phyloP scores from a whole-genome alignment of 2,329 filamentous ascomycete genomes.

The Didymella sp. region DNA sequence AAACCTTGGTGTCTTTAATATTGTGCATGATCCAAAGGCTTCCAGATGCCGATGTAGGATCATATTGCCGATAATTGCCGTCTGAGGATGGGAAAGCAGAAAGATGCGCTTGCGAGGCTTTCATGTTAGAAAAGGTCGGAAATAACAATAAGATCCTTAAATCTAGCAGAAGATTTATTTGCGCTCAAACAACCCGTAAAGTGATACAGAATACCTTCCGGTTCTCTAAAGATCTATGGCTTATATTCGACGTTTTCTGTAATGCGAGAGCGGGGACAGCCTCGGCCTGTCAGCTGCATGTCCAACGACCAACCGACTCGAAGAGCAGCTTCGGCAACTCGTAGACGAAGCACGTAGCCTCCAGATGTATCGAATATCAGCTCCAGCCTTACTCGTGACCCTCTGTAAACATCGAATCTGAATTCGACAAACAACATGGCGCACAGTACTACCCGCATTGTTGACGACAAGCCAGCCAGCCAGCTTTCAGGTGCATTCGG shows the following conservation, averaged over 20 bases:
- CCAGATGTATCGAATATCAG: background rate
- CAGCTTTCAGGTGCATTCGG: slow-evolving; percentile 30
- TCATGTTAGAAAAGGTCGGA: too few relatives aligned
- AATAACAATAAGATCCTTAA: too few relatives aligned
- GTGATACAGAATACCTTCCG: too few relatives aligned
- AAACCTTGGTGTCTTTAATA: too few relatives aligned
- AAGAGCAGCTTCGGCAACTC: slow-evolving; percentile 8
- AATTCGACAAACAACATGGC: background rate
- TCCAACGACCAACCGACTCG: slow-evolving; percentile 5
- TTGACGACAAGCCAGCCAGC: slow-evolving; percentile 19
- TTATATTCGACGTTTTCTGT: too few relatives aligned
- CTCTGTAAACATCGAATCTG: background rate
- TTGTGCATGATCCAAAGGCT: background rate
- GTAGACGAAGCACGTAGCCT: slow-evolving; percentile 4
- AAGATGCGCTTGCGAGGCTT: slow-evolving; percentile 9
- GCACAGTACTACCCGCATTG: slow-evolving; percentile 14
- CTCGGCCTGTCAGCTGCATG: slow-evolving; percentile 8
- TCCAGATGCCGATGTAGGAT: background rate
- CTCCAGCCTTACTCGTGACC: background rate
- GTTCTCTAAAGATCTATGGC: too few relatives aligned
- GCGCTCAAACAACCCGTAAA: too few relatives aligned
- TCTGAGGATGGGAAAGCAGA: background rate
- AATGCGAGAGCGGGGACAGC: too few relatives aligned
- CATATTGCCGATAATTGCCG: slow-evolving; percentile 13
- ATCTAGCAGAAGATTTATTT: too few relatives aligned